A percentile compares a stretch with the other conserved stretches of the same genome.
Conservation (phyloP, 495 filamentous ascomycete species). For the Hypoxylon subgilvum region DNA sequence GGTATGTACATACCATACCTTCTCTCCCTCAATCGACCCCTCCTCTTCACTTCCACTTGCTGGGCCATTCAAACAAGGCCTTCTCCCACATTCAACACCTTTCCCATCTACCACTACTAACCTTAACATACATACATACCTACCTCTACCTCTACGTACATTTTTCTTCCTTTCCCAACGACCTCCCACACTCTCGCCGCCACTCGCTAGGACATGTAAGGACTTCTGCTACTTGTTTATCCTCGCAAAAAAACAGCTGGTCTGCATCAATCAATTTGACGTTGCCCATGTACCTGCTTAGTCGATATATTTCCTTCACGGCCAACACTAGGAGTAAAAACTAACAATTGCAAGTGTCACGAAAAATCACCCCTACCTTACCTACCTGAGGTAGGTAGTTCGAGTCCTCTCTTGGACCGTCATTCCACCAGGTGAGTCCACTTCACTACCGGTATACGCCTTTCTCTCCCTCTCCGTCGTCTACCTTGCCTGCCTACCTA, state of each 20-base stretch:
- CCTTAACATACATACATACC: no score
- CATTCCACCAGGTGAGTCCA: conserved; percentile 40
- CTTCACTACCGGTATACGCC: conserved; percentile 30
- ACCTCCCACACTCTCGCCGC: conserved; percentile 20
- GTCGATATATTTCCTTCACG: no score
- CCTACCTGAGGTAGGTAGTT: conserved; percentile 9
- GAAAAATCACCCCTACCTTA: conserved; percentile 20
- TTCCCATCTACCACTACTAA: no score
- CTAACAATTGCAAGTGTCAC: conserved; percentile 22
- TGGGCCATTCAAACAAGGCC: conserved; percentile 35
- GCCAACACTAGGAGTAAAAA: no score
- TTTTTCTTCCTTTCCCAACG: conserved; percentile 32
- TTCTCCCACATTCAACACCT: conserved; percentile 34
- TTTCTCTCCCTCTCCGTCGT: no score
- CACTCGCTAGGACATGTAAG: conserved; percentile 28
- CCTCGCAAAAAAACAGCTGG: no score
- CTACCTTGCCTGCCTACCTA: not conserved
- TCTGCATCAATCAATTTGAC: conserved; percentile 19
- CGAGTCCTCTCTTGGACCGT: conserved; percentile 22
- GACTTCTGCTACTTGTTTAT: conserved; percentile 6
- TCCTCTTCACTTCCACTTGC: conserved; percentile 27
- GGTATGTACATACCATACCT: conserved; percentile 15
- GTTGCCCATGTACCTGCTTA: no score
- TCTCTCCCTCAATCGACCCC: conserved; percentile 28
- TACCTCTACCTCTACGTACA: conserved; percentile 10